A percentile compares a stretch with the other conserved stretches of the same genome.
Conservation (phyloP, 257 asterid species). For the Galeopsis tetrahit region DNA sequence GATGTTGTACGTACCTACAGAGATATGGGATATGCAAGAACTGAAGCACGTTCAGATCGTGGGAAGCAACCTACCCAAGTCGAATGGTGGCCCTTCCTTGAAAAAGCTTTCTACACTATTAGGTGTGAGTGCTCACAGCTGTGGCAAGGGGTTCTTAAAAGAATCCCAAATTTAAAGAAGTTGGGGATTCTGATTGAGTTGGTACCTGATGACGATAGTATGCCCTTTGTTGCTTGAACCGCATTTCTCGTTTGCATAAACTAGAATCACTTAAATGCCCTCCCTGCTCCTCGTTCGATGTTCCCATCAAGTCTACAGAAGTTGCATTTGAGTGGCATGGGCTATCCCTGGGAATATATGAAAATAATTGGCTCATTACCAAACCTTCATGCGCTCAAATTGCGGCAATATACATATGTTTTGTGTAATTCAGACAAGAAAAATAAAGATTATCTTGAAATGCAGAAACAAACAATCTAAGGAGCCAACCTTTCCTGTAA, state of each 20-base stretch:
- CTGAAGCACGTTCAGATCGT: constrained; percentile 13
- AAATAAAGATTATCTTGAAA: too few relatives aligned
- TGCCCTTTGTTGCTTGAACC: neutral
- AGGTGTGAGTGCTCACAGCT: constrained; percentile 12
- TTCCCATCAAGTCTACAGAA: neutral
- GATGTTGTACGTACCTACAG: neutral
- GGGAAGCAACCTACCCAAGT: constrained; percentile 5
- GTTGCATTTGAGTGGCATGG: constrained; percentile 8
- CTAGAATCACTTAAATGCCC: constrained; percentile 11
- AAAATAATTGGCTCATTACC: neutral
- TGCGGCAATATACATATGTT: constrained; percentile 7
- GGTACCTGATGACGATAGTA: neutral
- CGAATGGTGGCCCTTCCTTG: neutral
- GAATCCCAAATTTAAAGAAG: constrained; percentile 9
- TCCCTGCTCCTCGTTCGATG: neutral
- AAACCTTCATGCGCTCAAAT: neutral
- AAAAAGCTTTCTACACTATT: constrained; percentile 5
- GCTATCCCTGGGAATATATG: constrained; percentile 15
- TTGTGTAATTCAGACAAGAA: too few relatives aligned
- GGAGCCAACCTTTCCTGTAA: too few relatives aligned
- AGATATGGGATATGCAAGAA: constrained; percentile 20
- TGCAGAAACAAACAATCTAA: too few relatives aligned
- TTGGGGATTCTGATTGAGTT: constrained; percentile 11
- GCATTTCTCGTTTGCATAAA: neutral
- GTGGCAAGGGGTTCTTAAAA: neutral